Base-by-base conservation (phyloP, 345 rosid species). In the Punica granatum region DNA sequence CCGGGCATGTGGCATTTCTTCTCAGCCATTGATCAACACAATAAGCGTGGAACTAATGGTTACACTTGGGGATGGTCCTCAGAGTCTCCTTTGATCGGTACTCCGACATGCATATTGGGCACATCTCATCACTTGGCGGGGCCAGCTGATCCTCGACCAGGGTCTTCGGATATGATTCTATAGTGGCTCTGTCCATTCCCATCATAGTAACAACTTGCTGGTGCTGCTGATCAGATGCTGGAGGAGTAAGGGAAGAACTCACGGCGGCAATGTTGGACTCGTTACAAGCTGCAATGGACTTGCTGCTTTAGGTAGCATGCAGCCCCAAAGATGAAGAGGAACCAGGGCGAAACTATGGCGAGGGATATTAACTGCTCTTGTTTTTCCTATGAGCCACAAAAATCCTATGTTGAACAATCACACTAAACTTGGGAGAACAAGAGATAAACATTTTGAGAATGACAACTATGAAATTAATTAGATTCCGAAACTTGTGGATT, bases 1-100 rank as follows among this genome's bases (percentile, higher is more conserved):
- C 15, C 0, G 92, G 92, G 67, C 90, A 86, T 2, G 90, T 72
- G 0, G 78, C 82, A 30, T 86, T 88, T 67, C 74, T 25, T 64
- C 67, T 75, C 41, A 90, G 81, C 92, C 92, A 90, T 67, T 76
- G 80, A 60, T 88, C 83, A 10, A 88, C 72, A 63, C 97, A 84
- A 3, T 76, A 74, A 0, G 80, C 85, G 53, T 83, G 97, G 71
- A 86, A 90, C 70, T 77, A 80, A n/a, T 88, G 97, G 63, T 77
- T 76, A 72, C 97, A 88, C 31, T 74, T 64, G 2, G 88, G 88
- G 30, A 86, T 79, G 10, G 82, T 83, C 75, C 89, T 60, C 21
- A 86, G 53, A 7, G 77, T 78, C 68, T 88, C 94, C 51, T 78
- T 74, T 0, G 85, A 69, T 56, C 82, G 75, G 67, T 90, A 86